Evolutionary conservation across 179 eudicot genomes (phyloP), one percentile per base, ranked within the genome.

Genomic region (Corrigiola litoralis): DNA sequence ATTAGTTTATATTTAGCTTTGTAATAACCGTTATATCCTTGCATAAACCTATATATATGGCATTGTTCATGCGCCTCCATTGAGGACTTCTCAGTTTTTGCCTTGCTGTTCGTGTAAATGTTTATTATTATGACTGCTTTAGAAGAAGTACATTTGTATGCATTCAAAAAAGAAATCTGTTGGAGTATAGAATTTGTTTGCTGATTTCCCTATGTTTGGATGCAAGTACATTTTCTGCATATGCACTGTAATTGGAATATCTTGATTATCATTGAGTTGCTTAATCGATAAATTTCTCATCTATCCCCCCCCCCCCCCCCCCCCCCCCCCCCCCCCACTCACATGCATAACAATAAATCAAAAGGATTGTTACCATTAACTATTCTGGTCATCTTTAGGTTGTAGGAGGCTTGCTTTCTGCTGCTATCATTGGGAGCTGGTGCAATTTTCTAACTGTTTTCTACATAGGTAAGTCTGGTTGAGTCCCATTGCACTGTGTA

Each of bases 401-500:
- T 75, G 74, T 75, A 41, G 76, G 58, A 61, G 76, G 94, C 78
- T 79, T 94, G 83, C 69, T 67, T 45, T 82, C 62, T 72, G 96
- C 94, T 79, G 94, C 96, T 66, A 72, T 94, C 25, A 80, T 90
- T 21, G 90, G 91, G 58, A 79, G 87, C 83, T 94, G 97, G 89
- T 94, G 87, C 87, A 94, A 90, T 66, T 90, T 94, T 42, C 74
- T 88, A 74, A 90, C 99, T 24, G 82, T 94, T 67, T 27, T 90
- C 61, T 94, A 86, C 70, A 65, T 88, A 37, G 99, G 99, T 94
- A 69, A 80, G 90, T 20, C 45, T 49, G 46, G 21, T 24, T 65
- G 20, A 10, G 1, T 37, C 57, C 18, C 50, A 2, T 18, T 64
- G 33, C 20, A 20, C 14, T 55, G 25, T 32, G 5, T 46, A 25